phyloP scores from a whole-genome alignment of 345 rosid species.

The Corymbia maculata region DNA sequence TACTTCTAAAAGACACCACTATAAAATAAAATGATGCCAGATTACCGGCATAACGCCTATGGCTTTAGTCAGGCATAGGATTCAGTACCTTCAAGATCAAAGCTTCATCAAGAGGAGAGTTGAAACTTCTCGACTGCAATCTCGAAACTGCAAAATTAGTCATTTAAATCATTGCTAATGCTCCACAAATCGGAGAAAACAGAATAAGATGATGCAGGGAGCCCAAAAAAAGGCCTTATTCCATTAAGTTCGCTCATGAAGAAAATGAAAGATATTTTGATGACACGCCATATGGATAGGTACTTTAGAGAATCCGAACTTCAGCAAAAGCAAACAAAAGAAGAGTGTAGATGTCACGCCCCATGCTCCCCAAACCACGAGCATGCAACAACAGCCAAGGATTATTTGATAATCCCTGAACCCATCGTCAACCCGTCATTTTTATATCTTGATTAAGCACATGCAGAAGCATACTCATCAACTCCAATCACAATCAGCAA shows the following conservation, averaged over 20 bases:
- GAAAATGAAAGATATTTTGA: not conserved
- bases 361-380: too few species aligned
- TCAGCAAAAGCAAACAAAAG: not conserved
- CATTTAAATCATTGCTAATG: not conserved
- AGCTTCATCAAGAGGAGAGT: constrained; percentile 32
- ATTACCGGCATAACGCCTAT: not conserved
- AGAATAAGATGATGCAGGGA: not conserved
- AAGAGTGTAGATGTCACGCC: not conserved
- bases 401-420: too few species aligned
- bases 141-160: constrained; percentile 32
- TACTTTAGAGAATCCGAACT: not conserved
- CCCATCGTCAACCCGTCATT: too few species aligned
- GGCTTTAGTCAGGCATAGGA: not conserved
- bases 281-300: not conserved
- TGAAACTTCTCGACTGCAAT: constrained; percentile 35
- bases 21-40: not conserved
- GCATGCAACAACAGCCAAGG: too few species aligned
- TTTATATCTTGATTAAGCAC: too few species aligned
- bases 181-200: not conserved
- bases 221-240: not conserved
- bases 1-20: not conserved
- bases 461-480: too few species aligned
- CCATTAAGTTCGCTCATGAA: not conserved
- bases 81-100: constrained; percentile 44
- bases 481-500: too few species aligned